These are phyloP conservation scores for Neckera pumila DNA, from an alignment of 225 moss, liverwort and hornwort genomes.

Conservation along the genomic window DNA sequence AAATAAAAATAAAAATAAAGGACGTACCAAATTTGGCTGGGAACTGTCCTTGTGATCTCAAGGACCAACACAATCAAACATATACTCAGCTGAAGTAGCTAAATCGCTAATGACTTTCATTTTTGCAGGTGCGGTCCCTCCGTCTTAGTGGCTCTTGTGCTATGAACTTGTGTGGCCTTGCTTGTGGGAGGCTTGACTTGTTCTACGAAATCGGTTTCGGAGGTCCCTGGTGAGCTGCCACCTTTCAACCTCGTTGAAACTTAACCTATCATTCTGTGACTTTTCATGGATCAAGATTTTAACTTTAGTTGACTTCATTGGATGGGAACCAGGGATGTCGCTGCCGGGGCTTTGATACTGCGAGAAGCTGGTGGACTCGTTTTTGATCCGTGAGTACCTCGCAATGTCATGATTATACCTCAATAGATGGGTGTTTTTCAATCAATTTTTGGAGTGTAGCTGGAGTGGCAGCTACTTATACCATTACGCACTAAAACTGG, in stretches of 20 bases:
- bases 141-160: slow-evolving; percentile 92
- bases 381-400: slow-evolving; percentile 69
- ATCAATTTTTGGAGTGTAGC: background rate
- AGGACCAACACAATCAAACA: background rate
- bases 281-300: background rate
- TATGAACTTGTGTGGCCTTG: slow-evolving; percentile 87
- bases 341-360: slow-evolving; percentile 71
- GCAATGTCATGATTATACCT: background rate
- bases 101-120: background rate
- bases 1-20: background rate
- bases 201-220: slow-evolving; percentile 95
- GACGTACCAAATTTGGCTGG: background rate
- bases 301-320: background rate
- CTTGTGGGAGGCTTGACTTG: slow-evolving; percentile 83
- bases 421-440: background rate
- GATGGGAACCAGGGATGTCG: slow-evolving; percentile 69
- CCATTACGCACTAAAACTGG: background rate
- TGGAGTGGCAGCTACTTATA: background rate
- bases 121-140: slow-evolving; percentile 64
- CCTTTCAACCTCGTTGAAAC: background rate
- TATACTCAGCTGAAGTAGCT: background rate
- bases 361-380: slow-evolving; percentile 87
- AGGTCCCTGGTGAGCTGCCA: slow-evolving; percentile 71
- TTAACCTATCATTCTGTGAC: background rate
- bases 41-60: background rate